These are phyloP conservation scores for Annulohypoxylon moriforme DNA, from an alignment of 495 filamentous ascomycete genomes.

Conservation along the genomic window DNA sequence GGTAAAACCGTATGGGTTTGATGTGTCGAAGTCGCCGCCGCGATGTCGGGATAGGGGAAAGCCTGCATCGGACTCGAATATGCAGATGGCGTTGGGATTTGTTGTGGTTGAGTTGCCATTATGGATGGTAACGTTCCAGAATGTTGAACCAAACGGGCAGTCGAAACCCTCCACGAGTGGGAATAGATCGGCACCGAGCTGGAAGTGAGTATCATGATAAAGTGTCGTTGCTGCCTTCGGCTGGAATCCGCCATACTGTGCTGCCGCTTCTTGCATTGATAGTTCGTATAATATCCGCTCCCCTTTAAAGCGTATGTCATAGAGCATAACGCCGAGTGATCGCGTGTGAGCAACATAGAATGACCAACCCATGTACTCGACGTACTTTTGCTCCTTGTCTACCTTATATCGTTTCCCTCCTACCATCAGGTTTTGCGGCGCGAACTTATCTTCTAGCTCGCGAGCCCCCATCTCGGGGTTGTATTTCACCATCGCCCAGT, in stretches of 20 bases:
- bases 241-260: slow-evolving; percentile 65
- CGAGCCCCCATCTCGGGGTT: slow-evolving; percentile 52
- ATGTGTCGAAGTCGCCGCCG: slow-evolving; percentile 38
- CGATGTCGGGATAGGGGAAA: slow-evolving; percentile 61
- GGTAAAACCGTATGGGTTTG: slow-evolving; percentile 50
- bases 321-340: slow-evolving; percentile 60
- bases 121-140: slow-evolving; percentile 55
- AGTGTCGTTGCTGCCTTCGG: slow-evolving; percentile 57
- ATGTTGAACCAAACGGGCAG: slow-evolving; percentile 63
- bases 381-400: slow-evolving; percentile 60
- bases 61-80: slow-evolving; percentile 64
- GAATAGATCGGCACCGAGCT: slow-evolving; percentile 56
- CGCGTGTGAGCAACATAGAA: slow-evolving; percentile 63
- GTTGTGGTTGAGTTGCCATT: slow-evolving; percentile 49
- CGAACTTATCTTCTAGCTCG: slow-evolving; percentile 53
- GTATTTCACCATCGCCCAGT: slow-evolving; percentile 50
- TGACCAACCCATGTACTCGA: slow-evolving; percentile 66
- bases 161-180: slow-evolving; percentile 65
- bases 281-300: slow-evolving; percentile 67
- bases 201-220: slow-evolving; percentile 61
- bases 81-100: slow-evolving; percentile 59
- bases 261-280: slow-evolving; percentile 64
- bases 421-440: slow-evolving; percentile 53
- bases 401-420: slow-evolving; percentile 57
- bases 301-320: slow-evolving; percentile 65